A percentile compares a stretch with the other conserved stretches of the same genome.
Conservation (phyloP, 345 rosid species). For the Populus tremula region DNA sequence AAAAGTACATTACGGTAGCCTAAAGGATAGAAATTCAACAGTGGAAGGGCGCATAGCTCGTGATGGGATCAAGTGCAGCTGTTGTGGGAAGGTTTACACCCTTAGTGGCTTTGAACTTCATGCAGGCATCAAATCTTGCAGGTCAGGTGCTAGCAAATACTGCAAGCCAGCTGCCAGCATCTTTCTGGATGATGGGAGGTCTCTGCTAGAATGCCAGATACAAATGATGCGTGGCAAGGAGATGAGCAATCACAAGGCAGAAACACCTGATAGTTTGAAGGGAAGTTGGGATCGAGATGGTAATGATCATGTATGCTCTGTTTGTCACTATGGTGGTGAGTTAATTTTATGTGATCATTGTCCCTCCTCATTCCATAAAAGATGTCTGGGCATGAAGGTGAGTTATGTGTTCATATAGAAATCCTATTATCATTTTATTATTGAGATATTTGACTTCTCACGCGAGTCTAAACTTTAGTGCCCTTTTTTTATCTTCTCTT, state of each 20-base stretch:
- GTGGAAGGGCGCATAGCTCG: slow-evolving; percentile 59
- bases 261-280: slow-evolving; percentile 25
- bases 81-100: slow-evolving; percentile 52
- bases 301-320: slow-evolving; percentile 62
- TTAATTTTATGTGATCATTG: slow-evolving; percentile 72
- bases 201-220: slow-evolving; percentile 62
- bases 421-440: background rate
- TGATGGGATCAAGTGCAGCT: slow-evolving; percentile 65
- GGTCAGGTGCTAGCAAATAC: slow-evolving; percentile 42
- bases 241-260: slow-evolving; percentile 22
- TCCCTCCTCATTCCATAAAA: slow-evolving; percentile 77
- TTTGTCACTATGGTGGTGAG: slow-evolving; percentile 81
- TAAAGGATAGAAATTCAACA: slow-evolving; percentile 24
- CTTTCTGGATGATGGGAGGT: slow-evolving; percentile 71
- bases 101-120: slow-evolving; percentile 56
- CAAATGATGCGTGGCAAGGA: slow-evolving; percentile 26
- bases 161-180: slow-evolving; percentile 51
- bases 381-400: slow-evolving; percentile 62
- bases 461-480: background rate
- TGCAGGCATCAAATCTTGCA: slow-evolving; percentile 36
- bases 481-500: background rate
- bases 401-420: background rate
- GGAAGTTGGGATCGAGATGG: slow-evolving; percentile 32
- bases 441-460: background rate
- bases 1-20: slow-evolving; percentile 41